phyloP scores from a whole-genome alignment of 495 filamentous ascomycete genomes.

The Podospora sp. region DNA sequence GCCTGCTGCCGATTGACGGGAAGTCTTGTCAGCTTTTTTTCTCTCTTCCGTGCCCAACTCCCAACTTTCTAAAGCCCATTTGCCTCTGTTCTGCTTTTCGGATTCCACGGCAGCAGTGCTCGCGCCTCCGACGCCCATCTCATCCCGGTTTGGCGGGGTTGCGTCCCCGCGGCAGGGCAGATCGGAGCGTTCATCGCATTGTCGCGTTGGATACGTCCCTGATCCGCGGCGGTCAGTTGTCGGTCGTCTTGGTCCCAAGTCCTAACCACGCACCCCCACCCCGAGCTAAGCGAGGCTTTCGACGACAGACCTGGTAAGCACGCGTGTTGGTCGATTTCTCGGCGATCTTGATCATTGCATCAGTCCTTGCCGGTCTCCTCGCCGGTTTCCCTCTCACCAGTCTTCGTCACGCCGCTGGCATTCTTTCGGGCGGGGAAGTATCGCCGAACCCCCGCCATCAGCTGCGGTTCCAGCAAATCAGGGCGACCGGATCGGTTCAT shows the following conservation, averaged over 20 bases:
- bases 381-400: background rate
- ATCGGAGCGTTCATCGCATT: background rate
- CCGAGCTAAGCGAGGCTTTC: background rate
- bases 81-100: background rate
- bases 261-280: background rate
- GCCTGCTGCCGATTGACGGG: background rate
- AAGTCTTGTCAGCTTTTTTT: background rate
- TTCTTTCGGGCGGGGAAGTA: background rate
- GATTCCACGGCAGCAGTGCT: background rate
- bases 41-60: background rate
- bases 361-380: background rate
- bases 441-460: background rate
- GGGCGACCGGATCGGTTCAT: background rate
- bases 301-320: background rate
- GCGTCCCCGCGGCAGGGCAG: too few relatives aligned
- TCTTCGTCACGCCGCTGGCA: background rate
- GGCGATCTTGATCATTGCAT: background rate
- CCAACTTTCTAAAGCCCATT: background rate
- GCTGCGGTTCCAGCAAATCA: background rate
- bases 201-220: background rate
- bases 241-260: background rate
- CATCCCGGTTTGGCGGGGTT: background rate
- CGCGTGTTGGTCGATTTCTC: background rate
- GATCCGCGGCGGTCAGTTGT: background rate
- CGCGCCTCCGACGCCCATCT: background rate